Evolutionary conservation across 768 basidiomycete species (phyloP), one percentile per base, ranked within the genome.

Genomic region (Dentipellis sp.): DNA sequence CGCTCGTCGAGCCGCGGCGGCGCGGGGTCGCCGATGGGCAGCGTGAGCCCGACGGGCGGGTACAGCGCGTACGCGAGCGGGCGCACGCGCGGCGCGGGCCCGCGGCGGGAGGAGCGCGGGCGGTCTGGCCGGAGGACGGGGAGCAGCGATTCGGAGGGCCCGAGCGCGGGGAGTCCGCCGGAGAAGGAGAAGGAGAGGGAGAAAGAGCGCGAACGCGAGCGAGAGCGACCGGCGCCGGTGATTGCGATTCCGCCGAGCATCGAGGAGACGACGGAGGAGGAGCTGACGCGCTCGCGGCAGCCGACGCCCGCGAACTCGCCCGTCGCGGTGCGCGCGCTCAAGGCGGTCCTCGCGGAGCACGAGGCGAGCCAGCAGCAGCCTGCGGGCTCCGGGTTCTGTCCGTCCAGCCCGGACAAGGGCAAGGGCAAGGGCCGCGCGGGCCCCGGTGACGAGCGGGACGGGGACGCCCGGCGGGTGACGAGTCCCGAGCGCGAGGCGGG

Each of bases 251-350:
- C 29, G 1, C 50, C 53, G 23, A 40, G 53, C 17, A 14, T 49
- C n/a, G 47, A 39, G 52, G 46, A 45, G 35, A 14, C 10, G n/a
- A 7, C 4, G 10, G 47, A 48, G 7, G 47, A 29, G 9, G 47
- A 48, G 1, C 19, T n/a, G 47, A 21, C 23, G 66, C 58, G 67
- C 64, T 71, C 71, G 51, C 66, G 71, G 21, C 73, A 78, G 52
- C 80, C 80, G 16, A 85, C 84, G 1, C 84, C 84, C 8, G 75
- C 81, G 16, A 86, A 82, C 62, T 84, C 84, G 29, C 84, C 84
- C 17, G 66, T 78, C 19, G 57, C 63, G 16, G 9, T 48, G 2
- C 11, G 12, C n/a, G 17, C 23, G 19, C 47, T 29, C n/a, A 14
- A 19, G 47, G 23, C 47, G 19, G 47, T 48, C 16, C 23, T 29